A percentile compares a stretch with the other conserved stretches of the same genome.
Conservation (phyloP, 768 basidiomycete species). For the Rhizopogon salebrosus region DNA sequence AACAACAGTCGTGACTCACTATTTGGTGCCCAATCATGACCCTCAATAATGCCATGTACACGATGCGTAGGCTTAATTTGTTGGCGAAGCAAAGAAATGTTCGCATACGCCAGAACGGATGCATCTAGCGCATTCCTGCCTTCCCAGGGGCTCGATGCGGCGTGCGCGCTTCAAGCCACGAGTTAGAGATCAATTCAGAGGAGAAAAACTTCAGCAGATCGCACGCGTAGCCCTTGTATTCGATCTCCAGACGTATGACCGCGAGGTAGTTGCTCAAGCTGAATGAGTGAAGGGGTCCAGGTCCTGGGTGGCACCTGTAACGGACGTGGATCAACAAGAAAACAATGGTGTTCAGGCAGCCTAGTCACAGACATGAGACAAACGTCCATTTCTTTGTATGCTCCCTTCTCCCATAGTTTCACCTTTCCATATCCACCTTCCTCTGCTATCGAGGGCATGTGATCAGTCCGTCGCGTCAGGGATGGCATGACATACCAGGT, state of each 20-base stretch:
- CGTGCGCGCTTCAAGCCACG: constrained; percentile 53
- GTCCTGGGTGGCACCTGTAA: constrained; percentile 74
- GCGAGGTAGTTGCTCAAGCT: constrained; percentile 65
- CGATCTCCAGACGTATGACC: constrained; percentile 50
- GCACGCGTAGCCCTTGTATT: constrained; percentile 73
- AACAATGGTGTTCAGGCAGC: neutral
- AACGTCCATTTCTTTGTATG: constrained; percentile 70
- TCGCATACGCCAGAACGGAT: constrained; percentile 77
- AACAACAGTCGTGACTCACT: constrained; percentile 35
- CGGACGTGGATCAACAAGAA: neutral
- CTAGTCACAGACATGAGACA: constrained; percentile 58
- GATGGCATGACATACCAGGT: constrained; percentile 45
- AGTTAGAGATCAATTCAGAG: neutral
- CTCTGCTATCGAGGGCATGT: constrained; percentile 45
- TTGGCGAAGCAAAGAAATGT: constrained; percentile 75
- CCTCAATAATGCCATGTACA: constrained; percentile 75
- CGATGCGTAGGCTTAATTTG: constrained; percentile 75
- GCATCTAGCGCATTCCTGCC: constrained; percentile 82
- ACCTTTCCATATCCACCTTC: constrained; percentile 77
- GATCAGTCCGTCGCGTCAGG: neutral
- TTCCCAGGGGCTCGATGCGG: constrained; percentile 79
- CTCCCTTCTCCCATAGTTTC: constrained; percentile 60
- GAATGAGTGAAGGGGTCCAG: constrained; percentile 65
- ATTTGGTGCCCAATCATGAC: constrained; percentile 70
- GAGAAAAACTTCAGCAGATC: constrained; percentile 6